Percentiles rank a stretch among this genome's conserved stretches.
phyloP scores from a whole-genome alignment of 192 early-diverging fungal genomes.

The Piromyces finnis region DNA sequence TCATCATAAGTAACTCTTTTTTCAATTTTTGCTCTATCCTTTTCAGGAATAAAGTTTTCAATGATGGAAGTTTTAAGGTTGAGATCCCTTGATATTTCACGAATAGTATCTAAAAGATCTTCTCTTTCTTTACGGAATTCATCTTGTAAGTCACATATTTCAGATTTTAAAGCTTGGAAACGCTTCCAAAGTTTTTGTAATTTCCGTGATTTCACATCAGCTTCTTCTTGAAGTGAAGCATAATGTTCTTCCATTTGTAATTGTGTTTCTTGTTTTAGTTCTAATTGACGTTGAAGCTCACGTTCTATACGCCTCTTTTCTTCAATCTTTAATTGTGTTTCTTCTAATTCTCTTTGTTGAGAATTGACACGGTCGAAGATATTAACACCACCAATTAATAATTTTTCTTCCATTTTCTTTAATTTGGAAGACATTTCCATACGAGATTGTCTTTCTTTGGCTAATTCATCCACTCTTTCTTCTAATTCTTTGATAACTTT shows the following conservation, averaged over 20 bases:
- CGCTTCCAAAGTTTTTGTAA: conserved; percentile 35
- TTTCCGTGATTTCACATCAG: conserved; percentile 41
- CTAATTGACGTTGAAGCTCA: conserved; percentile 23
- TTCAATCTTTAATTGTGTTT: conserved; percentile 14
- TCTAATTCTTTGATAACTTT: conserved; percentile 28
- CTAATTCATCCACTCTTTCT: conserved; percentile 22
- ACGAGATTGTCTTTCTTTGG: conserved; percentile 21
- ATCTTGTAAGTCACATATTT: conserved; percentile 38
- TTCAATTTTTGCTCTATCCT: conserved; percentile 29
- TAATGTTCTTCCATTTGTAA: conserved; percentile 40
- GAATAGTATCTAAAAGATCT: conserved; percentile 36
- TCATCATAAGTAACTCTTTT: conserved; percentile 22
- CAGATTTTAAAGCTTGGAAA: conserved; percentile 24
- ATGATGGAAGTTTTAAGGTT: conserved; percentile 28
- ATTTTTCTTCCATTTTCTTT: conserved; percentile 25
- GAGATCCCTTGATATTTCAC: conserved; percentile 34
- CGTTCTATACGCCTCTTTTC: conserved; percentile 23
- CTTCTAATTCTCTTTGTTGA: conserved; percentile 26
- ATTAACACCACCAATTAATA: conserved; percentile 36
- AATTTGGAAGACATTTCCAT: conserved; percentile 21
- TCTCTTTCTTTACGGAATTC: conserved; percentile 36
- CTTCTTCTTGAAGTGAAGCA: conserved; percentile 41
- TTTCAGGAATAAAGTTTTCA: conserved; percentile 34
- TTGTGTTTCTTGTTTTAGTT: conserved; percentile 29
- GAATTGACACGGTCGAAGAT: conserved; percentile 27